Evolutionary conservation across 140 eudicot species (phyloP).

Genomic region (Erigeron philadelphicus): DNA sequence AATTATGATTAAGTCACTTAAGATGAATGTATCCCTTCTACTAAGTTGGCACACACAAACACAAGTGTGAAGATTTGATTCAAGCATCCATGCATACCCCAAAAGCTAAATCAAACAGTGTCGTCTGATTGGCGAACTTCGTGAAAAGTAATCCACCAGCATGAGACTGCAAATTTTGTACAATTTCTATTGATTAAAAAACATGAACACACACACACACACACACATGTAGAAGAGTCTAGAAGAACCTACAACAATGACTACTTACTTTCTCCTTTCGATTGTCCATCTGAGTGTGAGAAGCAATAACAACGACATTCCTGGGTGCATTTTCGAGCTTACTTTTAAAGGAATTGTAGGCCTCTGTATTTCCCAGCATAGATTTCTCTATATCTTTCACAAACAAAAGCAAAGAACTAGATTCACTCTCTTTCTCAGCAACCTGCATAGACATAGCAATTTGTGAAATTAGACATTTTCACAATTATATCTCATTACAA

Average conservation of each 20-base stretch:
- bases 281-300: slow-evolving; percentile 75
- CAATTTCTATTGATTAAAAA: slow-evolving; percentile 1
- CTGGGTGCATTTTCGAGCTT: slow-evolving; percentile 73
- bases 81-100: slow-evolving; percentile 43
- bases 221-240: neutral
- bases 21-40: neutral
- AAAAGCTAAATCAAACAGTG: slow-evolving; percentile 76
- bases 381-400: slow-evolving; percentile 88
- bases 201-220: neutral
- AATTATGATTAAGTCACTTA: neutral
- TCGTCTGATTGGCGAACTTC: slow-evolving; percentile 78
- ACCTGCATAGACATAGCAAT: slow-evolving; percentile 42
- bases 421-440: slow-evolving; percentile 64
- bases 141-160: slow-evolving; percentile 89
- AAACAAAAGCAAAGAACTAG: slow-evolving; percentile 53
- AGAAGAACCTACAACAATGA: neutral
- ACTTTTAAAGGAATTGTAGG: slow-evolving; percentile 54
- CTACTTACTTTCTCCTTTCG: slow-evolving; percentile 75
- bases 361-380: slow-evolving; percentile 67
- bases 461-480: no score
- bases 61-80: neutral
- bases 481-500: no score
- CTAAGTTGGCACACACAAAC: neutral
- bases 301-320: slow-evolving; percentile 71
- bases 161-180: slow-evolving; percentile 57